phyloP scores from a whole-genome alignment of 179 eudicot species.

The Camellia oleifera region DNA sequence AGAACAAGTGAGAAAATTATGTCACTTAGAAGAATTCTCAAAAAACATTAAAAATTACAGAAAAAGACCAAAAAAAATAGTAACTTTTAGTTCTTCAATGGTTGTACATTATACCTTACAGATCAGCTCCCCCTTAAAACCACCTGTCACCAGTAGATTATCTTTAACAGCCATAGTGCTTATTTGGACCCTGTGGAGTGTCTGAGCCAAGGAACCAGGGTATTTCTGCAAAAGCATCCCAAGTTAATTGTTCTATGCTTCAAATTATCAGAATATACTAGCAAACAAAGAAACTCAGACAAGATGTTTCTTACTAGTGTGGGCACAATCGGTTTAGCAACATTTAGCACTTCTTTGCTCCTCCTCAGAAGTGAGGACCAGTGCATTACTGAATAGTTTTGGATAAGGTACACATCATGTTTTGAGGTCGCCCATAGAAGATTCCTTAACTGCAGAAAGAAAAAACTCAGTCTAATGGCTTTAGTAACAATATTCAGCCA shows the following conservation, averaged over 20 bases:
- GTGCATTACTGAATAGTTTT: conserved; percentile 78
- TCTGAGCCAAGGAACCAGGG: conserved; percentile 52
- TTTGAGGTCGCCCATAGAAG: conserved; percentile 82
- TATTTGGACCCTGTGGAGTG: conserved; percentile 73
- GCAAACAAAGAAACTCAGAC: neutral
- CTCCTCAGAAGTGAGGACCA: conserved; percentile 66
- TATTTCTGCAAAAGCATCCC: conserved; percentile 41
- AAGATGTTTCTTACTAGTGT: conserved; percentile 38
- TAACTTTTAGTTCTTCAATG: neutral
- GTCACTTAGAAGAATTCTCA: neutral
- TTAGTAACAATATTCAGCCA: neutral
- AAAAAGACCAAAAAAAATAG: neutral
- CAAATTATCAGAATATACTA: neutral
- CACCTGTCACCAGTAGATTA: conserved; percentile 80
- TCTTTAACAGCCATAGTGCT: conserved; percentile 89
- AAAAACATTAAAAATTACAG: neutral
- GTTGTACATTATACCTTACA: conserved; percentile 59
- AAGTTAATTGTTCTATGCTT: neutral
- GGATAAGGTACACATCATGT: conserved; percentile 80
- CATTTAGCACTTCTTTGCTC: conserved; percentile 69
- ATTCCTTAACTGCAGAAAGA: conserved; percentile 60
- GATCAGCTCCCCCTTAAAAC: conserved; percentile 89
- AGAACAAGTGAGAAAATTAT: neutral
- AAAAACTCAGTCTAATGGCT: conserved; percentile 3
- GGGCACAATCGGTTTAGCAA: conserved; percentile 67